A percentile compares a stretch with the other conserved stretches of the same genome.
Evolutionary conservation across 768 basidiomycete genomes (phyloP).

Genomic region (Galerina sulciceps): DNA sequence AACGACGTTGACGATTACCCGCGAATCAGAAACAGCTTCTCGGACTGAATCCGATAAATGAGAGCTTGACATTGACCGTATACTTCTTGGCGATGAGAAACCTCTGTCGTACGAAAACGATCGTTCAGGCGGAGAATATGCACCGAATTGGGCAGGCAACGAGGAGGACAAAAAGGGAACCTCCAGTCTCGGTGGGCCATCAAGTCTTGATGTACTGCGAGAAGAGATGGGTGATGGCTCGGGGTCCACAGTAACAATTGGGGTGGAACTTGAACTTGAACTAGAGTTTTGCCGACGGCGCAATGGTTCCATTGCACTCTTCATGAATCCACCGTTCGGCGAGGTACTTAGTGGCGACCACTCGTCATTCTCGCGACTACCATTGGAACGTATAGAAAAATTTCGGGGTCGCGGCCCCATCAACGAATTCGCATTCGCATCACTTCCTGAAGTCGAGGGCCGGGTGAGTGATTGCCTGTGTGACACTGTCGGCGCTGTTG

Average conservation of each 20-base stretch:
- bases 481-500: too few relatives aligned
- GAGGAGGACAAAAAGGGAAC: slow-evolving; percentile 13
- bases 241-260: background rate
- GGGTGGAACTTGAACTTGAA: slow-evolving; percentile 4
- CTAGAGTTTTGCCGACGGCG: background rate
- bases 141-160: slow-evolving; percentile 5
- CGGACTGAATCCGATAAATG: slow-evolving; percentile 19
- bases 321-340: background rate
- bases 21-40: slow-evolving; percentile 28
- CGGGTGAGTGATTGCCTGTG: too few relatives aligned
- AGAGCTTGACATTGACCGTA: slow-evolving; percentile 20
- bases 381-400: background rate
- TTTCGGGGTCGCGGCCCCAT: background rate
- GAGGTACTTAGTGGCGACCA: slow-evolving; percentile 9
- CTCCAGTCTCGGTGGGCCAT: slow-evolving; percentile 8
- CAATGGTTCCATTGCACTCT: background rate
- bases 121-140: slow-evolving; percentile 4
- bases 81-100: slow-evolving; percentile 19
- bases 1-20: slow-evolving; percentile 29
- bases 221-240: background rate
- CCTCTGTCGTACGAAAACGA: slow-evolving; percentile 6
- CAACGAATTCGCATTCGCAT: too few relatives aligned
- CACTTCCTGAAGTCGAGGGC: too few relatives aligned
- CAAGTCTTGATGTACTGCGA: slow-evolving; percentile 1
- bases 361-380: slow-evolving; percentile 6